Base-by-base conservation (phyloP, 331 rosid species). In the Acacia concinna region DNA sequence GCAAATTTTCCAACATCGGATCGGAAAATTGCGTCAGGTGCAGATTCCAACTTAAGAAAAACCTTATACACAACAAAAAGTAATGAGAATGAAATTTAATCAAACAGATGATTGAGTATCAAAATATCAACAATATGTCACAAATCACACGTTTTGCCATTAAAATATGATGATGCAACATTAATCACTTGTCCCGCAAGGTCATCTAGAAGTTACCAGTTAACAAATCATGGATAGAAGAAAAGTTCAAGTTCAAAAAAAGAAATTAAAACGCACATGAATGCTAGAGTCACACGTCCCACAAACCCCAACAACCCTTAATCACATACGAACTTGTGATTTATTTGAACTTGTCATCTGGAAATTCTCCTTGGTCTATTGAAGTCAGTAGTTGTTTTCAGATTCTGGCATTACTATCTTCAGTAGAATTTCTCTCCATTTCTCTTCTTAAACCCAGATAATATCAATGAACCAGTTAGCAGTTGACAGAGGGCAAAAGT, bases 1-100 rank as follows among this genome's bases (percentile, higher is more conserved):
- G 84, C 84, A 75, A 63, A 74, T 81, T 86, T 86, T 62, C 79
- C 82, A 31, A 80, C 72, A 71, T 86, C 89, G 25, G 87, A 83
- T 57, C 70, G 85, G 78, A 83, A 81, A 65, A 78, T 20, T 65
- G 77, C 84, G 38, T 81, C 85, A 15, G 89, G 79, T 25, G 82
- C 79, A 32, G 89, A 83, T 70, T 83, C 85, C 85, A 83, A 75
- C 47, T 76, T 65, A 40, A 63, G 56, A 5, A 83, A 74, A 81
- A 83, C 87, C 89, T 86, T 52, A 20, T 4, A 9, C 11, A 40
- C 31, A 56, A 69, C 65, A 77, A 56, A 1, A 23, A 78, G 13
- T 70, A 83, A 73, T 62, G 46, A 74, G 63, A 80, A 83, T 34
- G 52, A 52, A 52, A 54, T 68, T 62, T 68, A 47, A 77, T 73